A percentile compares a stretch with the other conserved stretches of the same genome.
These are phyloP conservation scores for Cokeromyces recurvatus DNA, from an alignment of 371 early-diverging fungal species.

Conservation along the genomic window DNA sequence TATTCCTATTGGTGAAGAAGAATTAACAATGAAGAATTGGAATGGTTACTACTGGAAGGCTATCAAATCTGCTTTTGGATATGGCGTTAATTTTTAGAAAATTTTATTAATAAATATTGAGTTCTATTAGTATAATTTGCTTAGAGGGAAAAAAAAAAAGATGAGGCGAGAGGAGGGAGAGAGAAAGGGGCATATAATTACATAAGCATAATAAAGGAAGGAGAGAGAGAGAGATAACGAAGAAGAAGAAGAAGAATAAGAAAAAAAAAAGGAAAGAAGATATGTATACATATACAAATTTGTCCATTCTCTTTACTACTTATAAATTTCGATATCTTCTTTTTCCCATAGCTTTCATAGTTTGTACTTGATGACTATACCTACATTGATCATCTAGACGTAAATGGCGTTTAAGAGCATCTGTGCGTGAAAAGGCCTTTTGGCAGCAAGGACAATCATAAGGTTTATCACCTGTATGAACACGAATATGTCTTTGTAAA, in stretches of 20 bases:
- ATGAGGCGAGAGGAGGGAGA: too few species aligned
- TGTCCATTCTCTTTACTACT: too few species aligned
- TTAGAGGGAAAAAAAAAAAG: background rate
- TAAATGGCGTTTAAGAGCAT: constrained; percentile 60
- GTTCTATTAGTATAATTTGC: too few species aligned
- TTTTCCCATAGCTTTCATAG: constrained; percentile 30
- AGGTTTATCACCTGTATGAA: constrained; percentile 63
- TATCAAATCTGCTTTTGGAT: constrained; percentile 89
- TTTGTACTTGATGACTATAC: constrained; percentile 34
- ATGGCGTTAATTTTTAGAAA: constrained; percentile 43
- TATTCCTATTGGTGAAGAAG: constrained; percentile 89
- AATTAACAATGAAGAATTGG: constrained; percentile 84
- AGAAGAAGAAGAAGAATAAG: too few species aligned
- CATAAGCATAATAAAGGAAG: too few species aligned
- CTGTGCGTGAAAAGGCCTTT: constrained; percentile 62
- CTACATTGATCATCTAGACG: constrained; percentile 50
- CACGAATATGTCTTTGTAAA: constrained; percentile 60
- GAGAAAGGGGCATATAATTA: too few species aligned
- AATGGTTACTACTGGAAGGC: constrained; percentile 89
- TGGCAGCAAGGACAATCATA: constrained; percentile 53
- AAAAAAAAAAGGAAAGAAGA: too few species aligned
- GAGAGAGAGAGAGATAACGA: too few species aligned
- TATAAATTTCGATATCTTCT: constrained; percentile 24
- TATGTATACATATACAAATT: too few species aligned
- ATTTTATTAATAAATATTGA: too few species aligned